A percentile compares a stretch with the other conserved stretches of the same genome.
phyloP scores from a whole-genome alignment of 257 asterid species.

The Knoxia roxburghii region DNA sequence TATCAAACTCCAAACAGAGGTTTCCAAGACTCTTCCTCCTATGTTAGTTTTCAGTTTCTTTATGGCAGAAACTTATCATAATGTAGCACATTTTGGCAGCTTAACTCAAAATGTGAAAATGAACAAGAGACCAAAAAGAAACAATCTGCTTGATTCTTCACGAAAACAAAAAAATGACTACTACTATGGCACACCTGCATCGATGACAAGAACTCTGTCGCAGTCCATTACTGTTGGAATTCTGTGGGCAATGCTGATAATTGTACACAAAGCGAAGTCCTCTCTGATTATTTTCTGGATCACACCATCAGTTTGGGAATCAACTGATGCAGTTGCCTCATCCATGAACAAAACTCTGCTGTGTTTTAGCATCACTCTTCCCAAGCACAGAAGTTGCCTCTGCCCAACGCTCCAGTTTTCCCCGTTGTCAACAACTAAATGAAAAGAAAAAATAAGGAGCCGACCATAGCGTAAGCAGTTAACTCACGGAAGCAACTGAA shows the following conservation, averaged over 20 bases:
- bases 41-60: no score
- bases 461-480: not conserved
- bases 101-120: no score
- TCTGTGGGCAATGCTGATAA: conserved; percentile 95
- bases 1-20: no score
- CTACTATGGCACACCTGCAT: conserved; percentile 52
- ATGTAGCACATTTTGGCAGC: no score
- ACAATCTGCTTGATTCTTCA: not conserved
- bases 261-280: conserved; percentile 78
- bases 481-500: not conserved
- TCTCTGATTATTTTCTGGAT: conserved; percentile 90
- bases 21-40: not conserved
- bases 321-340: conserved; percentile 98
- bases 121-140: no score
- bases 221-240: conserved; percentile 99
- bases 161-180: not conserved
- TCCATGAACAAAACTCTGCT: conserved; percentile 87
- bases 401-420: conserved; percentile 99
- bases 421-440: conserved; percentile 68
- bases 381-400: conserved; percentile 91
- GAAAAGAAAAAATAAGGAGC: not conserved
- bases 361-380: conserved; percentile 87
- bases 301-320: conserved; percentile 85
- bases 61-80: no score
- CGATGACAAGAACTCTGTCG: conserved; percentile 74